Evolutionary conservation across 768 basidiomycete species (phyloP), one percentile per base, ranked within the genome.

Genomic region (Erythrobasidium yunnanense): DNA sequence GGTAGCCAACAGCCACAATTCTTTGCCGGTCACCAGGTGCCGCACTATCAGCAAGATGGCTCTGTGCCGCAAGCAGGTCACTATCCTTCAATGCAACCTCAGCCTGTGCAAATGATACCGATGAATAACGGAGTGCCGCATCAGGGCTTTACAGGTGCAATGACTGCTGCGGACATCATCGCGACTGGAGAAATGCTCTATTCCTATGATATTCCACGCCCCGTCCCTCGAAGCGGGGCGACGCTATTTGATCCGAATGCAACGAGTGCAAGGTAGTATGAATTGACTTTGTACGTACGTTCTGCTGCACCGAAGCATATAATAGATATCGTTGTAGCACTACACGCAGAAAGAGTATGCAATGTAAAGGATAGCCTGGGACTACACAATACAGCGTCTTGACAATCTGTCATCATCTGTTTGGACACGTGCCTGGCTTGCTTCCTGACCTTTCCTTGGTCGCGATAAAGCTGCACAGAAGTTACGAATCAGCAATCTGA

Each of bases 161-260:
- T 63, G 60, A 63, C 60, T 17, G 22, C 45, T 8, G 49, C 46
- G 45, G 60, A 63, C 2, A 49, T 63, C 45, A 32, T 63, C 29
- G 60, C 60, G 2, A 63, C 32, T 25, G 60, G 60, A 29, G 60
- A 63, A 29, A 63, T 63, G 60, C 47, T 63, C 22, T 63, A 63
- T 51, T 50, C 47, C 15, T 51, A 63, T 25, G 60, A 63, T 27
- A 15, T 63, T n/a, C 60, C 60, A 3, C 42, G 60, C 7, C 60
- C 60, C 4, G 60, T 63, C 8, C 60, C 60, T 6, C 45, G 60
- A 2, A 63, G 60, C 30, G 60, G 60, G 13, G 60, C 60, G 2
- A 51, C 60, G 17, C 22, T 63, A 6, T 63, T 63, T 34, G 60
- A 63, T 35, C 60, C 60, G 3, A 63, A 63, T 51, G 45, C 60